These are phyloP conservation scores for Pyrenochaeta sp. DNA, from an alignment of 2,329 filamentous ascomycete genomes.

Conservation along the genomic window DNA sequence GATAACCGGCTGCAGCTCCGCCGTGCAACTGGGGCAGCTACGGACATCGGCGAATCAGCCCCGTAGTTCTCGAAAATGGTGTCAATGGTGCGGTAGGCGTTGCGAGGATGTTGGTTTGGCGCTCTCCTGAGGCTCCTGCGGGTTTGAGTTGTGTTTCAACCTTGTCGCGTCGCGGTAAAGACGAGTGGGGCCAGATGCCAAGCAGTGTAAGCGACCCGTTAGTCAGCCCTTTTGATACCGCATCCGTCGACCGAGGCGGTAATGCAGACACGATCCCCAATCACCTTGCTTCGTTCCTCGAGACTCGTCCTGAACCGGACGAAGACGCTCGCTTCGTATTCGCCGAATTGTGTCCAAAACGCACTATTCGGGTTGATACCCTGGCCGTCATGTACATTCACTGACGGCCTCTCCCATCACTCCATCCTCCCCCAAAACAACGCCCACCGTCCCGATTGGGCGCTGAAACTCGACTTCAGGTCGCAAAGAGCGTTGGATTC, in stretches of 20 bases:
- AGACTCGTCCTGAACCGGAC: constrained; percentile 6
- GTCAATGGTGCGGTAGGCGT: constrained; percentile 32
- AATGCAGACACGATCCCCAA: constrained; percentile 13
- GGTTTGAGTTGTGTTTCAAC: constrained; percentile 36
- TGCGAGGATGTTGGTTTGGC: constrained; percentile 27
- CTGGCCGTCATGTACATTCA: constrained; percentile 18
- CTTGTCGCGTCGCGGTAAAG: constrained; percentile 28
- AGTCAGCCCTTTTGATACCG: constrained; percentile 15
- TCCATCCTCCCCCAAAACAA: constrained; percentile 26
- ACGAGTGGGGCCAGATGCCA: constrained; percentile 15
- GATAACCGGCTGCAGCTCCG: constrained; percentile 14
- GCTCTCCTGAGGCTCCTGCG: constrained; percentile 20
- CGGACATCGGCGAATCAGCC: constrained; percentile 26
- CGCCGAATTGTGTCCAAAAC: too few species aligned
- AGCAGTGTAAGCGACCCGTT: constrained; percentile 9
- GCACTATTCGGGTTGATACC: constrained; percentile 18
- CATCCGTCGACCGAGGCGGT: constrained; percentile 15
- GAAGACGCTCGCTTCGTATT: too few species aligned
- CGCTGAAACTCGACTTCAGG: constrained; percentile 35
- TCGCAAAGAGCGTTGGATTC: constrained; percentile 29
- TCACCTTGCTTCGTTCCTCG: constrained; percentile 5
- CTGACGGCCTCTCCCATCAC: constrained; percentile 18
- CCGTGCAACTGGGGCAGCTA: constrained; percentile 8
- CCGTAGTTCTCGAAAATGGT: constrained; percentile 14
- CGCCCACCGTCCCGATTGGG: constrained; percentile 31